phyloP scores from a whole-genome alignment of 2,329 filamentous ascomycete species.

The Aspergillus sp. region DNA sequence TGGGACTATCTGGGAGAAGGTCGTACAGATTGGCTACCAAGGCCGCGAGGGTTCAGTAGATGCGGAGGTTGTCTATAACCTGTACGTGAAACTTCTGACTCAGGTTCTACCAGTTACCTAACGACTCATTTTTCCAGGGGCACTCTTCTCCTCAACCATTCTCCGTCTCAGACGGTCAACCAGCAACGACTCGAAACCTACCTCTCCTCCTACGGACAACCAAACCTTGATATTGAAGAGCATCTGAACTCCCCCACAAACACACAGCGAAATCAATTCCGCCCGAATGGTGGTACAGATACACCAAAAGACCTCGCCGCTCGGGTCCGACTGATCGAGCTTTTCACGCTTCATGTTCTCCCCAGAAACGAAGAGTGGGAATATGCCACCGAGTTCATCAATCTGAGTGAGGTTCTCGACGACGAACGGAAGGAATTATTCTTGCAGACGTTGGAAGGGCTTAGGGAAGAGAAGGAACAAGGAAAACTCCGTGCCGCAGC shows the following conservation, averaged over 20 bases:
- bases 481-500: conserved; percentile 65
- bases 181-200: conserved; percentile 87
- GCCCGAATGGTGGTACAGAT: conserved; percentile 63
- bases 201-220: conserved; percentile 72
- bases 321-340: conserved; percentile 86
- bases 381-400: conserved; percentile 88
- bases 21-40: conserved; percentile 82
- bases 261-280: conserved; percentile 34
- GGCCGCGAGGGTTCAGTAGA: conserved; percentile 89
- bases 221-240: conserved; percentile 69
- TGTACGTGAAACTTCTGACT: conserved; percentile 38
- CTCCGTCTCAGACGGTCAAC: conserved; percentile 76
- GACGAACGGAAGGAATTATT: conserved; percentile 90
- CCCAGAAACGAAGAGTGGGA: conserved; percentile 94
- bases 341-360: conserved; percentile 94
- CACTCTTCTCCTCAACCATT: conserved; percentile 87
- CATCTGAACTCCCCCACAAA: conserved; percentile 52
- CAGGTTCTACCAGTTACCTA: not conserved
- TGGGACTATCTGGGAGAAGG: conserved; percentile 91
- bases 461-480: conserved; percentile 79
- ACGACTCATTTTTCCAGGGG: conserved; percentile 56
- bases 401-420: conserved; percentile 80
- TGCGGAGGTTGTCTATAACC: conserved; percentile 75
- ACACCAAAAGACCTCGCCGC: conserved; percentile 82
- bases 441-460: conserved; percentile 75